These are phyloP conservation scores for Ceratocystiopsis sp. DNA, from an alignment of 2,329 filamentous ascomycete genomes.

Conservation along the genomic window DNA sequence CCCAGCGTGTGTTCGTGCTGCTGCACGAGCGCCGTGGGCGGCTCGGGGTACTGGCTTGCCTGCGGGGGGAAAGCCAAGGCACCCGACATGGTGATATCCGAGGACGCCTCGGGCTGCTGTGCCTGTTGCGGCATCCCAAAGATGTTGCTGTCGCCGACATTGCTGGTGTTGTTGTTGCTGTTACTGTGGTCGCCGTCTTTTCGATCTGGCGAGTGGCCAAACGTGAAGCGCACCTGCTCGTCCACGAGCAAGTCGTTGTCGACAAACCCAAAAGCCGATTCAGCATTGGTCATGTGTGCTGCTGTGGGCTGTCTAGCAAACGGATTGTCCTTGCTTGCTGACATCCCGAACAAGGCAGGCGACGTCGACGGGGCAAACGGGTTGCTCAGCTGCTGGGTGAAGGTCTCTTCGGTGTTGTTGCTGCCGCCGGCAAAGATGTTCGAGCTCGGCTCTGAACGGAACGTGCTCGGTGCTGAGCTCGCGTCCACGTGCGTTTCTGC, in stretches of 20 bases:
- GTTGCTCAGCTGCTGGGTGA: too few species aligned
- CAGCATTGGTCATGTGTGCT: too few species aligned
- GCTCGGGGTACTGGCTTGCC: slow-evolving; percentile 8
- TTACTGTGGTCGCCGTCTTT: background rate
- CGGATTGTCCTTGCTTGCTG: too few species aligned
- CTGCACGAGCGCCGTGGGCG: background rate
- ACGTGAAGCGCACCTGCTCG: slow-evolving; percentile 5
- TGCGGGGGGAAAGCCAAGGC: background rate
- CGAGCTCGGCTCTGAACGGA: too few species aligned
- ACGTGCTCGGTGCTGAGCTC: too few species aligned
- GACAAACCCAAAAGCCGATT: slow-evolving; percentile 2
- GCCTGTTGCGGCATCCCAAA: background rate
- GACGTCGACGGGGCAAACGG: too few species aligned
- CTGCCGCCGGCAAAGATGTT: too few species aligned
- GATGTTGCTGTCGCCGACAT: background rate
- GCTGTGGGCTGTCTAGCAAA: too few species aligned
- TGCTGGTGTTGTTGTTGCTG: background rate
- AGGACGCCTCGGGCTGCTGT: background rate
- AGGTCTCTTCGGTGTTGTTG: too few species aligned
- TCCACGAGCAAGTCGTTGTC: slow-evolving; percentile 2
- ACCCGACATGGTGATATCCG: too few species aligned
- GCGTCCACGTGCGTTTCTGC: too few species aligned
- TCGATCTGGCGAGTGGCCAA: slow-evolving; percentile 1
- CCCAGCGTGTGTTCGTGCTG: background rate
- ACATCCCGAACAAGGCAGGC: too few species aligned